Percentiles rank a stretch among this genome's conserved stretches.
Conservation (phyloP, 768 basidiomycete species). For the Multifurca ochricompacta region DNA sequence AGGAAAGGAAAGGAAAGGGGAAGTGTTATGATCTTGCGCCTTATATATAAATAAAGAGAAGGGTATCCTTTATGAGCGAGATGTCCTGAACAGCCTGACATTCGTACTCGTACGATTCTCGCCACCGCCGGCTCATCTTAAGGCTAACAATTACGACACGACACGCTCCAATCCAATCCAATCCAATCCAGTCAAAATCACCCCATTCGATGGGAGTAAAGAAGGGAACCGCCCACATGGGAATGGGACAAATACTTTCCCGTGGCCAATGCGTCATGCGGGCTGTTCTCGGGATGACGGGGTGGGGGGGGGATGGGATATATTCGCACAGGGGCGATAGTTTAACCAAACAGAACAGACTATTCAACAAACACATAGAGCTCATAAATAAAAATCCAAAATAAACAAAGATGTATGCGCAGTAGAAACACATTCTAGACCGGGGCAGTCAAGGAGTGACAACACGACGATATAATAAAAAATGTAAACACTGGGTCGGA, state of each 20-base stretch:
- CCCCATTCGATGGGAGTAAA: too few relatives aligned
- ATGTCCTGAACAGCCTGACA: too few relatives aligned
- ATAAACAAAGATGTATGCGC: not conserved
- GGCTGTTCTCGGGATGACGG: not conserved
- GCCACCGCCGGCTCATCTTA: too few relatives aligned
- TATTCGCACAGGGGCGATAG: not conserved
- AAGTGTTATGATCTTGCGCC: conserved; percentile 5
- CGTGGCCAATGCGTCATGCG: not conserved
- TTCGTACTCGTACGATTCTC: too few relatives aligned
- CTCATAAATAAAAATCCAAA: not conserved
- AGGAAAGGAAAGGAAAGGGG: not conserved
- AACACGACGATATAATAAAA: conserved; percentile 10
- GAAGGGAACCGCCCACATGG: not conserved
- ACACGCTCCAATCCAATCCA: too few relatives aligned
- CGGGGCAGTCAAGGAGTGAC: conserved; percentile 1
- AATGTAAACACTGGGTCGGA: not conserved
- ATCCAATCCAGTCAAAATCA: too few relatives aligned
- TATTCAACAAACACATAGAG: not conserved
- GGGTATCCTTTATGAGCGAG: too few relatives aligned
- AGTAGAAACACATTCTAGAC: conserved; percentile 8
- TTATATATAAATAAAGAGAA: too few relatives aligned
- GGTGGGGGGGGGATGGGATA: too few relatives aligned
- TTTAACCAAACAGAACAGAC: not conserved
- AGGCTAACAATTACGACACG: too few relatives aligned
- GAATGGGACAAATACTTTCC: not conserved